Base-by-base conservation (phyloP, 306 rosid genomes). In the Dryas drummondii region DNA sequence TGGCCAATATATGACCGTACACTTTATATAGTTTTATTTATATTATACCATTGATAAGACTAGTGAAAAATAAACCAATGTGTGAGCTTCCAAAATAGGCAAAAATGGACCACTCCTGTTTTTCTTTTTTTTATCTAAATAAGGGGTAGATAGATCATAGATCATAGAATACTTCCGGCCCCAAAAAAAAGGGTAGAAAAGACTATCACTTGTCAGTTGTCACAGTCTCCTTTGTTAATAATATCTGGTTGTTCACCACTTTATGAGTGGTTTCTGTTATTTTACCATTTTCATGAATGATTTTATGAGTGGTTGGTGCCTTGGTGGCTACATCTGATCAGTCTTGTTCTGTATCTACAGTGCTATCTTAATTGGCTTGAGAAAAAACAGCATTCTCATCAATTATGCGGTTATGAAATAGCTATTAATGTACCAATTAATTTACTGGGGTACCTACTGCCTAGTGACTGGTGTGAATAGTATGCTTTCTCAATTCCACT, bases 281-380 rank as follows among this genome's bases (percentile, higher is more conserved):
- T 53, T 9, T 2, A 1, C 47, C 16, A 8, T 37, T 37, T 37
- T 27, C 13, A 69, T 51, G 42, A 4, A 32, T 7, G 4, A 50
- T 50, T 50, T 68, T 26, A 9, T 5, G 4, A 41, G 32, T 56
- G 45, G 53, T 56, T 71, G 66, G 54, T 19, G 54, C 44, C 44
- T 56, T 71, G 66, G 54, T 19, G 54, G 54, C 44, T 12, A 42
- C 75, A 17, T 37, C 62, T 70, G 15, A 44, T 40, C 70, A 53
- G 4, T 53, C 51, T 54, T 41, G 32, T 40, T 11, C 41, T 3
- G 3, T 9, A 5, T 54, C 16, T 51, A 14, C 56, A 0, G 5
- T 53, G 61, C 37, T 15, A 5, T n/a, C 10, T 2, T 9, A 5
- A 32, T 10, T 51, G 61, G 37, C 41, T 32, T 32, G 37, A 32